A percentile compares a stretch with the other conserved stretches of the same genome.
phyloP scores from a whole-genome alignment of 106 monocot genomes.

The Chionographis japonica region DNA sequence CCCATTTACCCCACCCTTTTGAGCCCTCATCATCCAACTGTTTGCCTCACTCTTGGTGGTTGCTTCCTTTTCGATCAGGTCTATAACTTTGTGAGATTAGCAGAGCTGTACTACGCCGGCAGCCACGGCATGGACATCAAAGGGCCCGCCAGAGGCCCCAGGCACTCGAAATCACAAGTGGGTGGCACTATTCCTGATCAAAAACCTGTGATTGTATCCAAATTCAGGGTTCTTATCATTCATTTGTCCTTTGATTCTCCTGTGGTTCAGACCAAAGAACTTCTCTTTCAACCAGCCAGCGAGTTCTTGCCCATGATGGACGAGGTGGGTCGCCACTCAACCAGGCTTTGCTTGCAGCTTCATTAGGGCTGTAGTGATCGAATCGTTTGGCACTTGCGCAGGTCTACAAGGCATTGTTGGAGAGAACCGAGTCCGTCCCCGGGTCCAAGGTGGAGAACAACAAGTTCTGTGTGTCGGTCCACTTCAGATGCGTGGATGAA shows the following conservation, averaged over 20 bases:
- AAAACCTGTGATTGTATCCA: no score
- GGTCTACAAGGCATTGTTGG: slow-evolving; percentile 43
- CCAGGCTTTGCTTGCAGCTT: no score
- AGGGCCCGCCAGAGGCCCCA: slow-evolving; percentile 39
- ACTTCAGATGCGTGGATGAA: slow-evolving; percentile 72
- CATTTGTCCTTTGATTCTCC: neutral
- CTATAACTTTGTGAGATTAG: slow-evolving; percentile 49
- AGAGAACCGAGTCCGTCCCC: slow-evolving; percentile 30
- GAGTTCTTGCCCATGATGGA: slow-evolving; percentile 46
- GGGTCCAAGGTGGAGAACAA: slow-evolving; percentile 79
- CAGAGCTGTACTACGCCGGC: slow-evolving; percentile 77
- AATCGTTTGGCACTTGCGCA: neutral
- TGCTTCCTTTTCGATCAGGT: slow-evolving; percentile 20
- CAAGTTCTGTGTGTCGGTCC: slow-evolving; percentile 75
- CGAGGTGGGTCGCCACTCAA: slow-evolving; percentile 17
- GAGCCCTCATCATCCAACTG: neutral
- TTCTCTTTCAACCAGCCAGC: slow-evolving; percentile 49
- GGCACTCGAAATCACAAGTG: slow-evolving; percentile 16
- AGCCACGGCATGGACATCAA: slow-evolving; percentile 91
- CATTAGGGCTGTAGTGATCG: neutral
- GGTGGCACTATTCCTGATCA: no score
- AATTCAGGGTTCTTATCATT: neutral
- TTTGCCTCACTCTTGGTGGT: neutral
- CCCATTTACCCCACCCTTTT: neutral
- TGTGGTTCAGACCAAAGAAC: slow-evolving; percentile 14